Base-by-base conservation (phyloP, 164 flowering plant genomes). In the Berberis vulgaris region DNA sequence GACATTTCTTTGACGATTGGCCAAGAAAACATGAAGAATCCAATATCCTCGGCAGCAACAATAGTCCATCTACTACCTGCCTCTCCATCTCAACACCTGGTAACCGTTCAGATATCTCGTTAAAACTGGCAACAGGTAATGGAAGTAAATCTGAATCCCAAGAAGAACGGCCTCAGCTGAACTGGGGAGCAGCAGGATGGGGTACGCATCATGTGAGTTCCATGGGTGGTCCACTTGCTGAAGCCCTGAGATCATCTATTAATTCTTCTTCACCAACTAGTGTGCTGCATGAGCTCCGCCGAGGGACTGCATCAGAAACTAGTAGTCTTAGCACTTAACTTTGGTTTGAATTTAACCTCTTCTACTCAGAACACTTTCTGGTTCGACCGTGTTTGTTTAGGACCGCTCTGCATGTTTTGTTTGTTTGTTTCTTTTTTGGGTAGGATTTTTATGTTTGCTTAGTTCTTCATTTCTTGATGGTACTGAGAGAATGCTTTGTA, bases 181-280 rank as follows among this genome's bases (percentile, higher is more conserved):
- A 65, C 60, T 86, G 91, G 89, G 75, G 65, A 2, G 13, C 67
- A 0, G 76, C 80, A 9, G 26, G 26, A 26, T 81, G 88, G 89
- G 76, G 78, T 1, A 45, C 78, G 1, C 73, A 72, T 56, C 81
- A 60, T n/a, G 83, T 74, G 63, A 74, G 81, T 49, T 74, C 83
- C 0, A 80, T 83, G 87, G 96, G 91, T 0, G 96, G 96, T 6
- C 97, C 96, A 0, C 83, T 91, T 1, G 96, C 94, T 0, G 97
- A 91, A 78, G 96, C 91, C 0, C 69, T 91, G 53, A 71, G 90
- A 41, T 86, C 95, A 0, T 80, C 93, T 0, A 67, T 77, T 1
- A 54, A 81, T 41, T 73, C 65, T 60, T 78, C 90, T 62, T 52
- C 54, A 26, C 89, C 89, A 0, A 83, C 84, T 0, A 84, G 88